These are phyloP conservation scores for Phalaenopsis hybrid DNA, from an alignment of 116 monocot species.

Conservation along the genomic window DNA sequence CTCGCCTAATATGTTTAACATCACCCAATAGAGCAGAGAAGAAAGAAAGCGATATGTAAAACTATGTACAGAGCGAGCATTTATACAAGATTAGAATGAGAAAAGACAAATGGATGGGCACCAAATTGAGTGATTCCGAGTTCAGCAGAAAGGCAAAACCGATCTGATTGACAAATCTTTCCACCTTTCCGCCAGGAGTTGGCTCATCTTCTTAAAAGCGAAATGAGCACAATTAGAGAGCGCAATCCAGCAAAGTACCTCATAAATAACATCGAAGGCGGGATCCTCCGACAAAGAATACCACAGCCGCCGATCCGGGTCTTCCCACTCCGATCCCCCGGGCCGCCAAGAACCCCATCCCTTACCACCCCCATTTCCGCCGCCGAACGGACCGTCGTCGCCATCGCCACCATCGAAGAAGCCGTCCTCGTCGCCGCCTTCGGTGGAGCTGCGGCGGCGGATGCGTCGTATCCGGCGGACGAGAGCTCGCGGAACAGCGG, in stretches of 20 bases:
- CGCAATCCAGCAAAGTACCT: conserved; percentile 53
- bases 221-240: conserved; percentile 70
- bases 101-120: no score
- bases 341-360: conserved; percentile 24
- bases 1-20: background rate
- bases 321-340: conserved; percentile 43
- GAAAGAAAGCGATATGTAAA: background rate
- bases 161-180: conserved; percentile 30
- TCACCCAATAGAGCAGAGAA: background rate
- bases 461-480: conserved; percentile 30
- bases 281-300: conserved; percentile 31
- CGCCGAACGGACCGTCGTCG: conserved; percentile 16
- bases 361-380: conserved; percentile 17
- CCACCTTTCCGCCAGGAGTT: conserved; percentile 37
- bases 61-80: background rate
- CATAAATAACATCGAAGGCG: conserved; percentile 60
- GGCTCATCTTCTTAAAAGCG: conserved; percentile 45
- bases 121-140: background rate
- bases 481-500: conserved; percentile 19
- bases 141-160: conserved; percentile 19
- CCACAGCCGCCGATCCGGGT: background rate
- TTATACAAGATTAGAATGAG: background rate
- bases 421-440: conserved; percentile 23
- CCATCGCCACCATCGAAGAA: conserved; percentile 25
- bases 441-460: conserved; percentile 22